Percentiles rank a stretch among this genome's conserved stretches.
Evolutionary conservation across 495 filamentous ascomycete species (phyloP).

Genomic region (Xylaria grammica): DNA sequence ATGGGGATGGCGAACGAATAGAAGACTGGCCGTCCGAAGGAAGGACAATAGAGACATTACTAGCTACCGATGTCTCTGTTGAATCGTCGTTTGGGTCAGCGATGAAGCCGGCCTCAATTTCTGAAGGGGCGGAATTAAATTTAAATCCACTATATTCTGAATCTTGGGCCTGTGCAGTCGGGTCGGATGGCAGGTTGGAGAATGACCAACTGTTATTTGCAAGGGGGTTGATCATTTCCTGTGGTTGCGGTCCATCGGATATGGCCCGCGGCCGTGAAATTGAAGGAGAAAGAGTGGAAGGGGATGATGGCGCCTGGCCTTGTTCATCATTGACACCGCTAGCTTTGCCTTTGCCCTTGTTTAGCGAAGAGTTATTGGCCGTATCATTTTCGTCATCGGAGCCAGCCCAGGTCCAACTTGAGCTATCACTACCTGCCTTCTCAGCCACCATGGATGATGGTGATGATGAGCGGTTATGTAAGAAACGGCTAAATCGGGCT

Average conservation of each 20-base stretch:
- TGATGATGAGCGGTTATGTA: slow-evolving; percentile 19
- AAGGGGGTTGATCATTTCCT: slow-evolving; percentile 43
- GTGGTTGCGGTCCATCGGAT: slow-evolving; percentile 52
- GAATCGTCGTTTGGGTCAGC: neutral
- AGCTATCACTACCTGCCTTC: slow-evolving; percentile 33
- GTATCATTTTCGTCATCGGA: slow-evolving; percentile 37
- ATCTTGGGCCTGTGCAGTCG: neutral
- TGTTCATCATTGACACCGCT: slow-evolving; percentile 5
- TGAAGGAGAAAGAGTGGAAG: slow-evolving; percentile 15
- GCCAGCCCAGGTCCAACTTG: slow-evolving; percentile 40
- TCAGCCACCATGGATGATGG: slow-evolving; percentile 27
- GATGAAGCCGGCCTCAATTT: neutral
- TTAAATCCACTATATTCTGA: neutral
- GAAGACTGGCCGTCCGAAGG: neutral
- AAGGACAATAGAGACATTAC: neutral
- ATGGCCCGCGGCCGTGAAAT: slow-evolving; percentile 40
- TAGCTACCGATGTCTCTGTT: neutral
- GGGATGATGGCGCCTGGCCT: neutral
- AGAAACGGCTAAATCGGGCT: slow-evolving; percentile 19
- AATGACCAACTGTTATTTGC: slow-evolving; percentile 59
- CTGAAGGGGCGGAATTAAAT: neutral
- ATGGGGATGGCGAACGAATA: neutral
- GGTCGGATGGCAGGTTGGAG: slow-evolving; percentile 32
- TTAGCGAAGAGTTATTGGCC: slow-evolving; percentile 20
- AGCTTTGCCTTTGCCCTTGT: slow-evolving; percentile 48